Evolutionary conservation across 108 stramenopile genomes (phyloP).

Genomic region (Epithemia pelagica): DNA sequence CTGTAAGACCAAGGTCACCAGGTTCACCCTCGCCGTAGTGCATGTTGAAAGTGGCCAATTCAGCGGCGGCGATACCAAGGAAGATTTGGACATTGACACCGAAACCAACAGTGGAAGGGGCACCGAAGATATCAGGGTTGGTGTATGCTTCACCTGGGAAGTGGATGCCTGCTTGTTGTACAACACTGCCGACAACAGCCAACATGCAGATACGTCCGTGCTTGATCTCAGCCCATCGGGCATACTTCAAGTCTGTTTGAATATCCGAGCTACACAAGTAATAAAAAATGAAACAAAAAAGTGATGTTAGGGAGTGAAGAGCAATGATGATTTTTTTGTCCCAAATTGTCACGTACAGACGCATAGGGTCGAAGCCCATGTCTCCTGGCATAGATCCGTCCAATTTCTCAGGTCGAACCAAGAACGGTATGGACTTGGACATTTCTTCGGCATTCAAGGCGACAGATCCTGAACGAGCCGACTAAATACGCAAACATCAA

Average conservation of each 20-base stretch:
- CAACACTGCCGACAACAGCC: slow-evolving; percentile 75
- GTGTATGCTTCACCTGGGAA: slow-evolving; percentile 73
- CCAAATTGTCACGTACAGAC: slow-evolving; percentile 55
- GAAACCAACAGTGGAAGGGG: slow-evolving; percentile 61
- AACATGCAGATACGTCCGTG: slow-evolving; percentile 92
- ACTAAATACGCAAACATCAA: neutral
- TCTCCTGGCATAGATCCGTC: slow-evolving; percentile 94
- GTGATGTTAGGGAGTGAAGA: neutral
- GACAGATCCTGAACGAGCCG: slow-evolving; percentile 34
- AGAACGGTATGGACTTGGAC: slow-evolving; percentile 89
- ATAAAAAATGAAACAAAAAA: slow-evolving; percentile 1
- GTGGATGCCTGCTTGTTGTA: slow-evolving; percentile 68
- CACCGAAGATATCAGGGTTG: slow-evolving; percentile 75
- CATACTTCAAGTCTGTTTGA: slow-evolving; percentile 76
- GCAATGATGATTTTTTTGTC: neutral
- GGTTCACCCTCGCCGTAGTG: slow-evolving; percentile 69
- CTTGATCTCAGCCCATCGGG: slow-evolving; percentile 89
- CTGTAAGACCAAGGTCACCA: slow-evolving; percentile 68
- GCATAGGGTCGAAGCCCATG: slow-evolving; percentile 95
- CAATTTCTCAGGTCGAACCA: slow-evolving; percentile 86
- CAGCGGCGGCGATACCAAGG: slow-evolving; percentile 57
- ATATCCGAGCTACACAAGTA: slow-evolving; percentile 43
- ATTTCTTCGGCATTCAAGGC: slow-evolving; percentile 70
- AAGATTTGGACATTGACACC: slow-evolving; percentile 77
- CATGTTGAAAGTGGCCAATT: slow-evolving; percentile 70